These are phyloP conservation scores for Candida coleopterorum DNA, from an alignment of 805 yeast genomes.

Conservation along the genomic window DNA sequence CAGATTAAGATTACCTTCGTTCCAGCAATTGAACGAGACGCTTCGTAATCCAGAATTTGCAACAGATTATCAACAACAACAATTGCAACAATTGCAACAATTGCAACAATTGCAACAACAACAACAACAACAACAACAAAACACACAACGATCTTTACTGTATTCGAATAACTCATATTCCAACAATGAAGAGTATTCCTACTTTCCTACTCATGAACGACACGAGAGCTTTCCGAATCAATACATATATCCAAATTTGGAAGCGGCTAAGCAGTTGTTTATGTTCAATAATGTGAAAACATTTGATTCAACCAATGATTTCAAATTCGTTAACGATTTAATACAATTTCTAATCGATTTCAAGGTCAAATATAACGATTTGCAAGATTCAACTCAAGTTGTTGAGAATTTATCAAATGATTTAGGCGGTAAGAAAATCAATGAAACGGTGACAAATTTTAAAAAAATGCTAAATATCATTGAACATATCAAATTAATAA, in stretches of 20 bases:
- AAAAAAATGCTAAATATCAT: constrained; percentile 6
- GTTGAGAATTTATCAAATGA: constrained; percentile 2
- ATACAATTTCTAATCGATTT: constrained; percentile 8
- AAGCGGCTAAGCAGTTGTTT: constrained; percentile 4
- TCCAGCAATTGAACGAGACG: constrained; percentile 9
- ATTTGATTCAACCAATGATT: not conserved
- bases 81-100: not conserved
- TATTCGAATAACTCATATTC: not conserved
- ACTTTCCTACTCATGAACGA: constrained; percentile 3
- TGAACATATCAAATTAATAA: constrained; percentile 5
- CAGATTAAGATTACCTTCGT: constrained; percentile 10
- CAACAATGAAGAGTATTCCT: constrained; percentile 6
- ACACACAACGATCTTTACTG: not conserved
- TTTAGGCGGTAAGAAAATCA: constrained; percentile 5
- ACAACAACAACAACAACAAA: not conserved
- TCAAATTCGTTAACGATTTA: constrained; percentile 5
- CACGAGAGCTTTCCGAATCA: constrained; percentile 7
- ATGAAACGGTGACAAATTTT: constrained; percentile 3
- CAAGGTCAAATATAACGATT: constrained; percentile 5
- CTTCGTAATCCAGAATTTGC: constrained; percentile 5
- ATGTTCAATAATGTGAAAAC: not conserved
- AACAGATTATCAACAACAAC: not conserved
- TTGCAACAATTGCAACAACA: too few species aligned
- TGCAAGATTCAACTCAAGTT: not conserved
- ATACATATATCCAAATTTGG: constrained; percentile 5